Base-by-base conservation (phyloP, 768 basidiomycete species). In the Termitomyces sp. region DNA sequence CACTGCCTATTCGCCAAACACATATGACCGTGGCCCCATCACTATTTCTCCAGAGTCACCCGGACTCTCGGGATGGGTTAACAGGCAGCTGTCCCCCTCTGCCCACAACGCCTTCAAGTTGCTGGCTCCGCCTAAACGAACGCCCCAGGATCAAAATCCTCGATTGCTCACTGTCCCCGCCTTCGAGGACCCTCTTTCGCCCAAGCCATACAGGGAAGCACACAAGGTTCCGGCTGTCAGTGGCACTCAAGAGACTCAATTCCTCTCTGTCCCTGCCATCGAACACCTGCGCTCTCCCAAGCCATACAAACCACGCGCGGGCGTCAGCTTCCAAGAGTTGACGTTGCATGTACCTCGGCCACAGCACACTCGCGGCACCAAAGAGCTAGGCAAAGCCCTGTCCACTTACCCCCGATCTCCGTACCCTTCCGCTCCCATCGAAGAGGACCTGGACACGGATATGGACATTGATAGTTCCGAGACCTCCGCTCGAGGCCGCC, bases 21-120 rank as follows among this genome's bases (percentile, higher is more conserved):
- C 76, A 0, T 89, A 88, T 65, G 88, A 89, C 67, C 83, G 88
- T 40, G 80, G 78, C 0, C 81, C 88, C 10, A 86, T 87, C 67
- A 72, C 77, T 34, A 78, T 87, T 42, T 78, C 78, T 3, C 86
- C 85, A 2, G 86, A 85, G 64, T 73, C 73, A 3, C 76, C 83
- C 26, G 77, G 76, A 26, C 64, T 87, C 20, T 84, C 86, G 7
- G 76, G 75, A 16, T 81, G 87, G 65, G 80, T 81, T 48, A 81
- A 79, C 48, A 72, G 83, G 48, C 75, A 77, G 18, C 74, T 74
- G 67, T 72, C 70, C 36, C 72, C 76, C 33, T 69, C 71, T 2
- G 46, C 68, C 27, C 40, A 51, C 22, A 69, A 72, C 20, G 69
- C 70, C 14, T 76, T 76, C 66, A 74, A 69, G 56, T 62, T 76